phyloP scores from a whole-genome alignment of 768 basidiomycete species.

The Lyophyllum decastes region DNA sequence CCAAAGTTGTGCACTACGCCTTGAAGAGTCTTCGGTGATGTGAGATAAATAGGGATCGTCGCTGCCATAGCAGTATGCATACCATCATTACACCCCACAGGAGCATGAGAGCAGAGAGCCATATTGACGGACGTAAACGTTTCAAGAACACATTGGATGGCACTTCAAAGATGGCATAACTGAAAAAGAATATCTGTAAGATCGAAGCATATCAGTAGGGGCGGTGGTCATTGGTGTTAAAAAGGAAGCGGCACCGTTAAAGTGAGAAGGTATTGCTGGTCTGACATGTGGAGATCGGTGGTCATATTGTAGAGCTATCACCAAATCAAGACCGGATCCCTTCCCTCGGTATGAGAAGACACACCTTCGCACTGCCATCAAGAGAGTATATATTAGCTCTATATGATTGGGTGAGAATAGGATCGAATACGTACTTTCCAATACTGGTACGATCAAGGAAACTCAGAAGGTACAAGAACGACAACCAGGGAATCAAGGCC shows the following conservation, averaged over 20 bases:
- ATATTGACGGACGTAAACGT: slow-evolving; percentile 73
- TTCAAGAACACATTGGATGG: slow-evolving; percentile 77
- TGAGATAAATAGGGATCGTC: slow-evolving; percentile 11
- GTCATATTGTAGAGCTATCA: slow-evolving; percentile 65
- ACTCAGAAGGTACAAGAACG: slow-evolving; percentile 74
- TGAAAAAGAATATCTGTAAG: slow-evolving; percentile 49
- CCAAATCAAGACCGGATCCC: slow-evolving; percentile 2
- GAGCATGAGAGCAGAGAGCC: slow-evolving; percentile 75
- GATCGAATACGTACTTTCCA: slow-evolving; percentile 42
- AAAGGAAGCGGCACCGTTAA: slow-evolving; percentile 47
- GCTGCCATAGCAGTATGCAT: slow-evolving; percentile 7
- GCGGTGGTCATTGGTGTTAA: slow-evolving; percentile 14
- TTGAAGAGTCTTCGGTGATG: slow-evolving; percentile 61
- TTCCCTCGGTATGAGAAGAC: not conserved
- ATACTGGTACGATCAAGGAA: slow-evolving; percentile 59
- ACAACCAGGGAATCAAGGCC: slow-evolving; percentile 70
- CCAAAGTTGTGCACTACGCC: slow-evolving; percentile 68
- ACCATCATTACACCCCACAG: slow-evolving; percentile 81
- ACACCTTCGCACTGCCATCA: slow-evolving; percentile 44
- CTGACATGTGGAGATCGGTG: slow-evolving; percentile 56
- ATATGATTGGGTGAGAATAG: slow-evolving; percentile 17
- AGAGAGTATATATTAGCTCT: slow-evolving; percentile 9
- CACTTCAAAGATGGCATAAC: slow-evolving; percentile 76
- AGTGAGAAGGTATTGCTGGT: slow-evolving; percentile 64
- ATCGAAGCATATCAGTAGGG: not conserved